Conservation (phyloP, 169 alveolate species). For the Perkinsus olseni region DNA sequence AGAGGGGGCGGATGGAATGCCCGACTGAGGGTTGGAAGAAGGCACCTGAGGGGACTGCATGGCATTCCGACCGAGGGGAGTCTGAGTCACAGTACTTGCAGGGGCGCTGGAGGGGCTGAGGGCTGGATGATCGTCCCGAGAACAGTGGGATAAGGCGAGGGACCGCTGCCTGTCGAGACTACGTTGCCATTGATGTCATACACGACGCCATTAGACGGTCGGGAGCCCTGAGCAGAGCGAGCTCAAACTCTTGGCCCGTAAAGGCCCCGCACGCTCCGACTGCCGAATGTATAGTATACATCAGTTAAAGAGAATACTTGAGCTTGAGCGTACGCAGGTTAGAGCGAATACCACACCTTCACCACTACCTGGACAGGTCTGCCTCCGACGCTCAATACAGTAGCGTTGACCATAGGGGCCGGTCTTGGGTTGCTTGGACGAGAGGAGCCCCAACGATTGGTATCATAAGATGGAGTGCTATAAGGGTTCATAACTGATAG, state of each 20-base stretch:
- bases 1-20: neutral
- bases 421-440: neutral
- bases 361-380: neutral
- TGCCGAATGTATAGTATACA: too few relatives aligned
- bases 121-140: neutral
- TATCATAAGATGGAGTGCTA: neutral
- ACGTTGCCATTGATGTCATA: neutral
- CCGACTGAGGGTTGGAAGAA: neutral
- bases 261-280: too few relatives aligned
- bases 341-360: too few relatives aligned
- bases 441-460: neutral
- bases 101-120: neutral
- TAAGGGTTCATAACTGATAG: neutral
- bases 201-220: neutral
- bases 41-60: neutral
- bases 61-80: neutral
- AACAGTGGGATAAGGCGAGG: neutral
- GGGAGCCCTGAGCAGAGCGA: neutral
- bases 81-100: neutral
- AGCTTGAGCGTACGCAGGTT: too few relatives aligned
- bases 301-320: too few relatives aligned
- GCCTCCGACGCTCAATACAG: neutral
- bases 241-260: neutral
- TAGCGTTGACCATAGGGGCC: neutral
- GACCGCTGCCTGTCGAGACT: neutral